Evolutionary conservation across 768 basidiomycete genomes (phyloP).

Genomic region (Agrocybe pediades): DNA sequence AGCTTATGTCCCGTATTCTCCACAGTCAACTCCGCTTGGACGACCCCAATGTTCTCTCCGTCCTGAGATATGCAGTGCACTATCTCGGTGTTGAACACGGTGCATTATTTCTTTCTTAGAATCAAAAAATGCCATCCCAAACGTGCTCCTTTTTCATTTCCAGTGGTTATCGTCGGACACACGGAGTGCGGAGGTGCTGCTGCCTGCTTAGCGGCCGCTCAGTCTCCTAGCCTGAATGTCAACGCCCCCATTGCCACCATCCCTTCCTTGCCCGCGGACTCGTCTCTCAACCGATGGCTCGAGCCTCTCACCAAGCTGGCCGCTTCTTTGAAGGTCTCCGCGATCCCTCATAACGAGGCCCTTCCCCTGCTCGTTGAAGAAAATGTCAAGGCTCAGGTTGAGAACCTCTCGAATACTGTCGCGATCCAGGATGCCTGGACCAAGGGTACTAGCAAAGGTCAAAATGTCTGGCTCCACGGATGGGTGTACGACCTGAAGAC

Average conservation of each 20-base stretch:
- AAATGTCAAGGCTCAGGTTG: conserved; percentile 60
- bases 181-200: conserved; percentile 78
- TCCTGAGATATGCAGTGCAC: conserved; percentile 73
- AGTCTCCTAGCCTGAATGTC: conserved; percentile 30
- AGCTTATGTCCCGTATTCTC: conserved; percentile 3
- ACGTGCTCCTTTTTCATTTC: conserved; percentile 20
- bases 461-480: conserved; percentile 63
- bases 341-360: conserved; percentile 35
- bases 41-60: conserved; percentile 73
- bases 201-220: conserved; percentile 52
- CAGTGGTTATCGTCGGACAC: conserved; percentile 85
- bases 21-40: conserved; percentile 69
- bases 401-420: conserved; percentile 47
- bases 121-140: conserved; percentile 30
- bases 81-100: conserved; percentile 77
- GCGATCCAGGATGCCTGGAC: conserved; percentile 52
- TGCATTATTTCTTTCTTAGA: conserved; percentile 41
- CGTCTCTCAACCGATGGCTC: conserved; percentile 71
- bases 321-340: conserved; percentile 44
- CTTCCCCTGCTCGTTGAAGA: conserved; percentile 53
- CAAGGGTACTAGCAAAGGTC: conserved; percentile 39
- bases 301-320: conserved; percentile 62
- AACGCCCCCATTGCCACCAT: conserved; percentile 35
- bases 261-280: conserved; percentile 32
- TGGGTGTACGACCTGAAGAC: conserved; percentile 70